Base-by-base conservation (phyloP, 2,329 filamentous ascomycete genomes). In the Colletotrichum zoysiae region DNA sequence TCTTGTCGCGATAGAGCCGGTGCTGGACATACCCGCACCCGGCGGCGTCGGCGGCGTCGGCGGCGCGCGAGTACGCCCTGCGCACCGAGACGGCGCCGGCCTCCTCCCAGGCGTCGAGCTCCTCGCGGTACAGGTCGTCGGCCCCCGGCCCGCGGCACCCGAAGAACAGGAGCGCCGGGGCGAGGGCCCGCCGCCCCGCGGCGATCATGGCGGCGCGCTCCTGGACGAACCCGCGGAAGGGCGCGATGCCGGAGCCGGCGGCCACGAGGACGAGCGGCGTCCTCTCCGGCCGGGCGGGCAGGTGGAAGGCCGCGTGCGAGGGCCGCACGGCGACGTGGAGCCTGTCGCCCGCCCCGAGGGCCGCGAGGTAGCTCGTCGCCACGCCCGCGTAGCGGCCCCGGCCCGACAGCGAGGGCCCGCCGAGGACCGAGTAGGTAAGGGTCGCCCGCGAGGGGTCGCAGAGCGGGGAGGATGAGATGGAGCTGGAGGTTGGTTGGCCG, bases 401-500 rank as follows among this genome's bases (percentile, higher is more conserved):
- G 62, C 83, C 84, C 2, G 86, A 84, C 14, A 86, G 80, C 0
- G 88, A 85, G 0, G 85, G 84, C 1, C 82, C 82, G 61, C 88
- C 84, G 67, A 92, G 84, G 1, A 93, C 84, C 5, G 85, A 84
- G 81, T 91, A 92, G 2, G 90, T 93, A 35, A 94, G 84, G 0
- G 89, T 89, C 40, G 86, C 88, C 69, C 84, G 83, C 18, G 79
- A 81, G 0, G 87, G 83, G 74, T 89, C 85, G 76, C 81, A 83
- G 0, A 93, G 83, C 0, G 91, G 90, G 0, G 91, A 93, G 0
- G 91, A 93, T 0, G 91, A 93, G 76, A 93, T 92, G 8, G 89
- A 92, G 75, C 80, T 82, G 60, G 30, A 30, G 30, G 11, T 12
- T n/a, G n/a, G 5, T 7, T 5, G 42, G 30, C 61, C 40, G 56